Conservation (phyloP, 2,329 filamentous ascomycete genomes). For the Albifimbria verrucaria region DNA sequence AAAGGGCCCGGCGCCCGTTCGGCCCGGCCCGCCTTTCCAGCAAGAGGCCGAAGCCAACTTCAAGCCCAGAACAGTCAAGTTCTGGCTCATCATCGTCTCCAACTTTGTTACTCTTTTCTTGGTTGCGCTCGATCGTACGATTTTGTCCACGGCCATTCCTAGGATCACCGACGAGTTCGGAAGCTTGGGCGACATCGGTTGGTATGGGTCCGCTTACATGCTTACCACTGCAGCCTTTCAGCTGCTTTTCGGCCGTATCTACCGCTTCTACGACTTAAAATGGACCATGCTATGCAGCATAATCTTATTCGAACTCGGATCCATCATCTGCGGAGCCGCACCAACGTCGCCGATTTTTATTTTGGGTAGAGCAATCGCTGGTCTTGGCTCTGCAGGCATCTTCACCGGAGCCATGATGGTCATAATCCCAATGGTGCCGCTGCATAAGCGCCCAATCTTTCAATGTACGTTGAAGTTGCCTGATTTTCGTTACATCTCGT, state of each 20-base stretch:
- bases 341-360: constrained; percentile 53
- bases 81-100: constrained; percentile 53
- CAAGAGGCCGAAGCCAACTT: constrained; percentile 38
- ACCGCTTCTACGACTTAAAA: constrained; percentile 51
- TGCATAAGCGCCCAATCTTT: constrained; percentile 58
- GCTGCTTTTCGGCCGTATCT: constrained; percentile 51
- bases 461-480: constrained; percentile 40
- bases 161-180: constrained; percentile 55
- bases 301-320: constrained; percentile 53
- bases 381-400: constrained; percentile 54
- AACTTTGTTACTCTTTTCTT: constrained; percentile 55
- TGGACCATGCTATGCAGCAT: constrained; percentile 44
- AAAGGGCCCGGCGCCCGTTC: constrained; percentile 12
- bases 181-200: constrained; percentile 58
- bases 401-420: constrained; percentile 55
- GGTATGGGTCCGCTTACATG: constrained; percentile 62
- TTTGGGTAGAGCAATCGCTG: constrained; percentile 53
- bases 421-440: constrained; percentile 55
- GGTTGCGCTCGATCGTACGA: constrained; percentile 56
- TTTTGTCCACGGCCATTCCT: constrained; percentile 53
- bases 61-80: constrained; percentile 49
- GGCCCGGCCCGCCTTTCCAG: constrained; percentile 14
- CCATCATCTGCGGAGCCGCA: constrained; percentile 51
- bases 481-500: background rate
- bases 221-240: constrained; percentile 55